A percentile compares a stretch with the other conserved stretches of the same genome.
These are phyloP conservation scores for Chaetomium cochliodes DNA, from an alignment of 495 filamentous ascomycete species.

Conservation along the genomic window DNA sequence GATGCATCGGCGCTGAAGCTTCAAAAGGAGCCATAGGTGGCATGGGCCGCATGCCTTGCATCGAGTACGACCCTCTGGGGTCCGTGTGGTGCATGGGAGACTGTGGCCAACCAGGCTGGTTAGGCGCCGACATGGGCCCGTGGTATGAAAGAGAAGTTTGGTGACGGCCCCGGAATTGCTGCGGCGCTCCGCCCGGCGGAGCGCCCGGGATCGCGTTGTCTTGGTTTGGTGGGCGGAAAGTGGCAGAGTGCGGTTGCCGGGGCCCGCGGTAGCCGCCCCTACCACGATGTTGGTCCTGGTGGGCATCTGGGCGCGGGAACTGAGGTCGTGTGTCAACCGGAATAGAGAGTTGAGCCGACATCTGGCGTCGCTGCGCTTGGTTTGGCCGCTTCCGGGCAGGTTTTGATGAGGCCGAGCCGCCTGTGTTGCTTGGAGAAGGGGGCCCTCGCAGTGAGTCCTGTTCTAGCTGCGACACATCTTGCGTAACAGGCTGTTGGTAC, in stretches of 20 bases:
- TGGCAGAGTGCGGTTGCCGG: slow-evolving; percentile 30
- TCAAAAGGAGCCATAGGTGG: slow-evolving; percentile 21
- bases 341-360: slow-evolving; percentile 53
- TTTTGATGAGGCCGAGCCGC: slow-evolving; percentile 9
- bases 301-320: slow-evolving; percentile 16
- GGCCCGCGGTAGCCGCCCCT: slow-evolving; percentile 24
- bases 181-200: slow-evolving; percentile 8
- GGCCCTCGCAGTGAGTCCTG: neutral
- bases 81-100: slow-evolving; percentile 21
- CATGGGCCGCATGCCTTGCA: slow-evolving; percentile 6
- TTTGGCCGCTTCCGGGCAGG: slow-evolving; percentile 50
- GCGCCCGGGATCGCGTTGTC: slow-evolving; percentile 18
- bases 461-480: neutral
- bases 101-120: slow-evolving; percentile 30
- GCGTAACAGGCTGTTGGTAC: neutral
- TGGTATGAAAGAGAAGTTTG: slow-evolving; percentile 35
- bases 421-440: neutral
- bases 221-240: slow-evolving; percentile 27
- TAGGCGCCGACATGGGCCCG: slow-evolving; percentile 25
- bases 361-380: slow-evolving; percentile 56
- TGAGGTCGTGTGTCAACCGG: slow-evolving; percentile 46
- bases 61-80: slow-evolving; percentile 4
- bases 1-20: slow-evolving; percentile 18
- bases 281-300: slow-evolving; percentile 24
- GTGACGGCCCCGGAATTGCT: slow-evolving; percentile 27